Base-by-base conservation (phyloP, 2,329 filamentous ascomycete species). In the Curvularia sp. region DNA sequence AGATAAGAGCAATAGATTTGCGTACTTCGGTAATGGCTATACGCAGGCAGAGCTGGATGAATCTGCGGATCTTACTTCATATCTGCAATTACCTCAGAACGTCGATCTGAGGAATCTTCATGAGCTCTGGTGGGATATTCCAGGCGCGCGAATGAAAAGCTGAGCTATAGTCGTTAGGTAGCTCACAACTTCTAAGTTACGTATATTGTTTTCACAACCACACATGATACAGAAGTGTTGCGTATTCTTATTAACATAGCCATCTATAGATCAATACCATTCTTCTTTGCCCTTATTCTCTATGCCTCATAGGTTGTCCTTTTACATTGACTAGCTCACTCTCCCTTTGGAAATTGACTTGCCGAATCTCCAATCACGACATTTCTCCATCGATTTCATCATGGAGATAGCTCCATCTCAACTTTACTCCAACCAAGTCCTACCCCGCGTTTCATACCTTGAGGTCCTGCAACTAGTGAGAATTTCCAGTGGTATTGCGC, bases 11-110 rank as follows among this genome's bases (percentile, higher is more conserved):
- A 84, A 85, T 67, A 72, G 86, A 7, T 86, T 89, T 62, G 78
- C 81, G 2, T 91, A 87, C 68, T 85, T 91, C 64, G 89, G 89
- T 0, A 89, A 88, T 68, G 89, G 89, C 0, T 86, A 84, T 77
- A 90, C 87, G 2, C 79, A 67, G 53, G 83, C 83, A 60, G 89
- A 92, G 73, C 64, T 78, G 67, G 81, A 85, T 34, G 77, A 80
- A 5, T 78, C 78, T n/a, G 78, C 80, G 3, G 87, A 91, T 65
- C 78, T 90, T 70, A 89, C 87, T 10, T 78, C 83, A 9, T 90
- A 91, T 80, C 72, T 92, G 54, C 83, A 78, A 62, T 66, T 82
- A 28, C 84, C 84, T 0, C 80, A 80, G 34, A 79, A 84, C 32
- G 79, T 87, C 39, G 86, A 91, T 69, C 74, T 92, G 60, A 81